These are phyloP conservation scores for Sporodiniella umbellata DNA, from an alignment of 371 early-diverging fungal species.

Conservation along the genomic window DNA sequence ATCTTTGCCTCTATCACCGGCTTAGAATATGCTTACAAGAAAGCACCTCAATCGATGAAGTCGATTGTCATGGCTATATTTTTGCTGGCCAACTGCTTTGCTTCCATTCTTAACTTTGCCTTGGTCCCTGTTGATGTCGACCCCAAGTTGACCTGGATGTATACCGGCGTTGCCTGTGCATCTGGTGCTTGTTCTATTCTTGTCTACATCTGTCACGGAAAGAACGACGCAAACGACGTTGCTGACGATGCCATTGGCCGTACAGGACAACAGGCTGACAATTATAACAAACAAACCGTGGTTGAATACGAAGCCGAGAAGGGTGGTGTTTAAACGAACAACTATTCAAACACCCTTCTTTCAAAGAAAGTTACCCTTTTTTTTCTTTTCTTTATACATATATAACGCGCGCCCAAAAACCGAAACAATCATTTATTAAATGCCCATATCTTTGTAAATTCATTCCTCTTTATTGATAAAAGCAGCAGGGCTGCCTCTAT, in stretches of 20 bases:
- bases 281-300: constrained; percentile 1
- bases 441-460: not conserved
- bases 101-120: constrained; percentile 63
- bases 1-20: constrained; percentile 75
- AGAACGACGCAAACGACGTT: constrained; percentile 25
- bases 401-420: not conserved
- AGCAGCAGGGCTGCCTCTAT: not conserved
- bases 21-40: constrained; percentile 76
- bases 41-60: constrained; percentile 72
- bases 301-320: constrained; percentile 25
- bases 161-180: constrained; percentile 45
- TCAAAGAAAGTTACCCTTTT: no score
- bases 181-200: constrained; percentile 18
- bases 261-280: not conserved
- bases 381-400: no score
- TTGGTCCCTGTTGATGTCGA: constrained; percentile 65
- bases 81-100: constrained; percentile 68
- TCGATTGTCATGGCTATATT: constrained; percentile 72
- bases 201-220: constrained; percentile 25
- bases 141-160: constrained; percentile 66
- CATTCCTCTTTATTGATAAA: not conserved
- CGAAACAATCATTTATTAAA: not conserved
- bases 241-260: constrained; percentile 33
- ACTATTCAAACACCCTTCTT: no score
- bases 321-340: constrained; percentile 3